Conservation (phyloP, 2,329 filamentous ascomycete genomes). For the Fusarium subtropicale region DNA sequence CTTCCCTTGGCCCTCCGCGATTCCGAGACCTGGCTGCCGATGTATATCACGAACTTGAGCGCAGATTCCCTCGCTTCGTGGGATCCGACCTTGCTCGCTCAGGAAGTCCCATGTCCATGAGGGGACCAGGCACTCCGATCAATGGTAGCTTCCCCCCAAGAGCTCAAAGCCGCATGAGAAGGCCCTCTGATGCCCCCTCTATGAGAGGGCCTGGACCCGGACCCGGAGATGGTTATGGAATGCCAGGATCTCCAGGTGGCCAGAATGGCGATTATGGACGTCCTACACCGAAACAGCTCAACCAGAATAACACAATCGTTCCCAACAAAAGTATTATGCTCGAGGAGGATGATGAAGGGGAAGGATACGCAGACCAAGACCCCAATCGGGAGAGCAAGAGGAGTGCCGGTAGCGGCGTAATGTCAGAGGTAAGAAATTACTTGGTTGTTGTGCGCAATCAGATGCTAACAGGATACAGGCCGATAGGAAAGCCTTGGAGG, state of each 20-base stretch:
- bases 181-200: conserved; percentile 72
- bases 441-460: not conserved
- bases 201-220: conserved; percentile 61
- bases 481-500: conserved; percentile 78
- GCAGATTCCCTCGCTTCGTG: conserved; percentile 85
- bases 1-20: conserved; percentile 84
- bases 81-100: conserved; percentile 75
- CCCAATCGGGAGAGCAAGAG: conserved; percentile 49
- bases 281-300: conserved; percentile 86
- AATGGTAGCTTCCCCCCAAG: conserved; percentile 67
- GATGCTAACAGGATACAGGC: conserved; percentile 55
- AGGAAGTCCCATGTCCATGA: conserved; percentile 75
- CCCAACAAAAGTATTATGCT: conserved; percentile 98
- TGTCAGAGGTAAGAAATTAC: conserved; percentile 56
- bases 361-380: conserved; percentile 63
- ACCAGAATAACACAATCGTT: conserved; percentile 92
- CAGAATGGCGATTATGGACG: conserved; percentile 75
- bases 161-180: conserved; percentile 64
- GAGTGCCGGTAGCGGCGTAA: conserved; percentile 46
- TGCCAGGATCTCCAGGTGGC: conserved; percentile 70
- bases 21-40: conserved; percentile 95
- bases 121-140: conserved; percentile 71
- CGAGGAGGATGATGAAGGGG: conserved; percentile 87
- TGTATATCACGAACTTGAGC: conserved; percentile 94
- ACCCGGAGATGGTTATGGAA: conserved; percentile 59